Evolutionary conservation across 116 monocot genomes (phyloP).

Genomic region (Posidonia oceanica): DNA sequence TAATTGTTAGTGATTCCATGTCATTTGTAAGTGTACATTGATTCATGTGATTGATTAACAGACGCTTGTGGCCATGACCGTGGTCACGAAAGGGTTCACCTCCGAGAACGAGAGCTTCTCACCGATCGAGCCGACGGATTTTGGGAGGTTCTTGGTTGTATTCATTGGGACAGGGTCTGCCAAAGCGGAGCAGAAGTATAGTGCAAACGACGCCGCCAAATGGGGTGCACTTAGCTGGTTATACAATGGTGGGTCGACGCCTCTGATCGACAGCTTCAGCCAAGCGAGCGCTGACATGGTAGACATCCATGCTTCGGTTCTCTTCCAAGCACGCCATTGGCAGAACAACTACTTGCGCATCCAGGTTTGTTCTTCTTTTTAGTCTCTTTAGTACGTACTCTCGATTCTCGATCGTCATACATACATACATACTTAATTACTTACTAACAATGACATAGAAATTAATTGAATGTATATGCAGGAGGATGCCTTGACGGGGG

Average conservation of each 20-base stretch:
- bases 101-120: background rate
- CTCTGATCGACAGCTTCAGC: slow-evolving; percentile 21
- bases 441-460: no score
- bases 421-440: no score
- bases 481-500: slow-evolving; percentile 1
- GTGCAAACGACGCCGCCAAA: slow-evolving; percentile 6
- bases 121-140: background rate
- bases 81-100: no score
- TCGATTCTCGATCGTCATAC: no score
- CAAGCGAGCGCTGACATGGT: slow-evolving; percentile 31
- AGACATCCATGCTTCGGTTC: slow-evolving; percentile 24
- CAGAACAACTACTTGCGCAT: slow-evolving; percentile 22
- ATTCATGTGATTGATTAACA: background rate
- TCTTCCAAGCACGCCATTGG: slow-evolving; percentile 17
- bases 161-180: slow-evolving; percentile 10
- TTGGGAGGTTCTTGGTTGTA: slow-evolving; percentile 10
- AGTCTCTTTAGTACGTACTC: no score
- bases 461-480: background rate
- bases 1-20: no score
- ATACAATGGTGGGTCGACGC: slow-evolving; percentile 8
- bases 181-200: slow-evolving; percentile 13
- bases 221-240: slow-evolving; percentile 31
- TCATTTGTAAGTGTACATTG: no score
- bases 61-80: slow-evolving; percentile 1
- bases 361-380: slow-evolving; percentile 4